phyloP scores from a whole-genome alignment of 139 green algal genomes.

The Desmodesmus armatus region DNA sequence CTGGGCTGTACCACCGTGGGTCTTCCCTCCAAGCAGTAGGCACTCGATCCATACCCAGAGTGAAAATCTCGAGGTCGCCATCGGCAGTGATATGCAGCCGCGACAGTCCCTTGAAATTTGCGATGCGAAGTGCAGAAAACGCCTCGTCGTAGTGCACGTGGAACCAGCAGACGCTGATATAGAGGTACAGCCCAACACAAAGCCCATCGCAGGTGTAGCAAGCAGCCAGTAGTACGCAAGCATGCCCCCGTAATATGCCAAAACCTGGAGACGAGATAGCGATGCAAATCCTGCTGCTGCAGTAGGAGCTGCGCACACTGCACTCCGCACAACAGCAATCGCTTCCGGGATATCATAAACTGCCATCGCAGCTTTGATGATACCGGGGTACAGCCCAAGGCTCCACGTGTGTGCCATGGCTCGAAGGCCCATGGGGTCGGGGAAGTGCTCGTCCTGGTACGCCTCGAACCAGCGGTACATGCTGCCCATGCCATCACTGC shows the following conservation, averaged over 20 bases:
- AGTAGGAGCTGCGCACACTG: conserved; percentile 61
- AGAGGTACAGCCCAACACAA: conserved; percentile 90
- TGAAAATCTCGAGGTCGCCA: conserved; percentile 76
- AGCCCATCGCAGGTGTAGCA: conserved; percentile 83
- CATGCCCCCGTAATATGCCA: conserved; percentile 86
- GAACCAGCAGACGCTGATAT: conserved; percentile 79
- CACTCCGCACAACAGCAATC: conserved; percentile 78
- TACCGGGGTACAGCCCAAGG: conserved; percentile 79
- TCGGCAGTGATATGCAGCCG: conserved; percentile 81
- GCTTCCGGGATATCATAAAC: conserved; percentile 88
- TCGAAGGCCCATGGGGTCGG: conserved; percentile 83
- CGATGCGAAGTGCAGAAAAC: conserved; percentile 81
- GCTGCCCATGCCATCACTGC: conserved; percentile 76
- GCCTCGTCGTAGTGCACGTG: conserved; percentile 91
- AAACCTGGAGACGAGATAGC: conserved; percentile 75
- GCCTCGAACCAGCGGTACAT: conserved; percentile 84
- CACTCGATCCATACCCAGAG: conserved; percentile 74
- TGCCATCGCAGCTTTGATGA: conserved; percentile 80
- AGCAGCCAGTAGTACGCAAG: conserved; percentile 94
- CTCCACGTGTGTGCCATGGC: conserved; percentile 61
- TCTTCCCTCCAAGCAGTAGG: conserved; percentile 83
- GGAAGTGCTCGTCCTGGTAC: conserved; percentile 85
- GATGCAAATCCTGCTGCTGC: conserved; percentile 39
- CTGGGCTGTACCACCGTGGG: conserved; percentile 66
- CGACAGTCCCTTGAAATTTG: conserved; percentile 83